These are phyloP conservation scores for Leccinum disarticulatum DNA, from an alignment of 768 basidiomycete species.

Conservation along the genomic window DNA sequence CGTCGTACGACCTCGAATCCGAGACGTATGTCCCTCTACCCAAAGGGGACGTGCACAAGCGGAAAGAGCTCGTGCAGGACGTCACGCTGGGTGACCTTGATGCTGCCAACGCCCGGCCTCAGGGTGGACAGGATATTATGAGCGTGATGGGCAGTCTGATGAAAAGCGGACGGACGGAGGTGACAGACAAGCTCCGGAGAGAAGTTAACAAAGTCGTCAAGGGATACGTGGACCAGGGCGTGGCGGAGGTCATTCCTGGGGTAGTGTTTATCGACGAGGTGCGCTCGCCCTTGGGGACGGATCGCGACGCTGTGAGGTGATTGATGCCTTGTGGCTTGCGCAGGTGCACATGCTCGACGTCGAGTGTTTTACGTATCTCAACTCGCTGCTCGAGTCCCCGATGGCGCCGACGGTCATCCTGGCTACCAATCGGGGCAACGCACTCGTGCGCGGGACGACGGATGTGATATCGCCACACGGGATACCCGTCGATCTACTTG, in stretches of 20 bases:
- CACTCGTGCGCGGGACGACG: conserved; percentile 88
- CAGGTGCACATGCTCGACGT: conserved; percentile 99
- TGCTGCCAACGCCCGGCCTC: conserved; percentile 93
- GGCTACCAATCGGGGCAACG: conserved; percentile 93
- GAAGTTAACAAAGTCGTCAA: conserved; percentile 99
- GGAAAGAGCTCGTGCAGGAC: conserved; percentile 93
- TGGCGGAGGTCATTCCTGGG: conserved; percentile 96
- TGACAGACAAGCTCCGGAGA: conserved; percentile 89
- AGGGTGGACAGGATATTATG: conserved; percentile 98
- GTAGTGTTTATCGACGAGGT: conserved; percentile 97
- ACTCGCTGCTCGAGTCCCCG: conserved; percentile 90
- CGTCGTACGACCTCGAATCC: conserved; percentile 95
- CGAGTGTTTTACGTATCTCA: conserved; percentile 98
- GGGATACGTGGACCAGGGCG: conserved; percentile 96
- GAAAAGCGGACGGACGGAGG: conserved; percentile 92
- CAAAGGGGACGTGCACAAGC: conserved; percentile 95
- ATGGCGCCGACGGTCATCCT: conserved; percentile 98
- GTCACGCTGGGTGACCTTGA: conserved; percentile 94
- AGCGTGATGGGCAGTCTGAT: conserved; percentile 93
- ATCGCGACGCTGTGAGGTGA: background rate
- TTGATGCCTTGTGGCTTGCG: background rate
- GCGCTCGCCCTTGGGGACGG: conserved; percentile 16
- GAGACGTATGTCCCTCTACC: conserved; percentile 98
- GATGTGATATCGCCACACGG: conserved; percentile 99
- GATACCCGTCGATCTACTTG: conserved; percentile 89